Conservation (phyloP, 805 yeast genomes). For the Sungouiella thailandica region DNA sequence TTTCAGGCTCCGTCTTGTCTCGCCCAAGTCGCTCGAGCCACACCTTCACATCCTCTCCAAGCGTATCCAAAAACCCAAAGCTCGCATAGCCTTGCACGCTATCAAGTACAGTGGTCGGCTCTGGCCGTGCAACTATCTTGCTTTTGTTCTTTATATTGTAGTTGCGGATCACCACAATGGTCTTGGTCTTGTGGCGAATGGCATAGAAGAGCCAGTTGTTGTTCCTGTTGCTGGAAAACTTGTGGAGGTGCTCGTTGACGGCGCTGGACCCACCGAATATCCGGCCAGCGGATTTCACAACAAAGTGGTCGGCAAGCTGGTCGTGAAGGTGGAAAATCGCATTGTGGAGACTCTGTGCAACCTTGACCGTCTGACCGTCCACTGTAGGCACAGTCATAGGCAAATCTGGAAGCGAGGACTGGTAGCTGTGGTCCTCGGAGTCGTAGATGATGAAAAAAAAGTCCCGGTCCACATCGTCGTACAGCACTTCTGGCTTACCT, state of each 20-base stretch:
- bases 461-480: constrained; percentile 23
- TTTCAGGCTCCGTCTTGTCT: constrained; percentile 1
- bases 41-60: constrained; percentile 37
- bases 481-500: background rate
- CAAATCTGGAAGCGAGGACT: constrained; percentile 35
- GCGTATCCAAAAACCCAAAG: constrained; percentile 35
- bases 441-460: constrained; percentile 36
- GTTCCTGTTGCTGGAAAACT: constrained; percentile 31
- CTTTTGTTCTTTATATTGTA: constrained; percentile 20
- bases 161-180: constrained; percentile 32
- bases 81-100: constrained; percentile 27
- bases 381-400: constrained; percentile 11
- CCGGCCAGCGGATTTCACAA: constrained; percentile 18
- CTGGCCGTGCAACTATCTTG: constrained; percentile 2
- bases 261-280: constrained; percentile 18
- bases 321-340: constrained; percentile 38
- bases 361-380: background rate
- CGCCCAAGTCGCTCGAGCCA: constrained; percentile 32
- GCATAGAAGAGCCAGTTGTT: constrained; percentile 42
- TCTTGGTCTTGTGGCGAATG: constrained; percentile 23
- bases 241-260: constrained; percentile 35
- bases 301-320: constrained; percentile 28
- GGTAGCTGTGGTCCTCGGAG: constrained; percentile 16
- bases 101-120: constrained; percentile 12
- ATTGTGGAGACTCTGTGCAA: constrained; percentile 12